A percentile compares a stretch with the other conserved stretches of the same genome.
Conservation (phyloP, 2,329 filamentous ascomycete genomes). For the Gnomoniopsis sp. region DNA sequence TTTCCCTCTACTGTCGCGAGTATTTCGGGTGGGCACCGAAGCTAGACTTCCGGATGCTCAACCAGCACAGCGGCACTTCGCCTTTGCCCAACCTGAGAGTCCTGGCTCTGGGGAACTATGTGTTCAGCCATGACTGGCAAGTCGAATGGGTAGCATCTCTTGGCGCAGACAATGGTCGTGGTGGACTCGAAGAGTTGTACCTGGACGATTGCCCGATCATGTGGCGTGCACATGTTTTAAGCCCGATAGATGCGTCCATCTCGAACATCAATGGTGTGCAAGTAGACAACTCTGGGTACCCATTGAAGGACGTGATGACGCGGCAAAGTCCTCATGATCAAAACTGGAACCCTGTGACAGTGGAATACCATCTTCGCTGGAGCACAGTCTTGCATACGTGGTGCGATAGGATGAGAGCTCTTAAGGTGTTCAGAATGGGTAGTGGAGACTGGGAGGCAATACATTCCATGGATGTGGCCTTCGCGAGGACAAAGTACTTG, state of each 20-base stretch:
- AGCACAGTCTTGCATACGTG: background rate
- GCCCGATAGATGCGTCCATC: background rate
- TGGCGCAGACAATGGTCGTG: conserved; percentile 19
- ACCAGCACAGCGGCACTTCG: background rate
- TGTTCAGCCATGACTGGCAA: conserved; percentile 42
- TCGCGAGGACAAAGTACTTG: background rate
- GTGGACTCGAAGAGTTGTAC: conserved; percentile 37
- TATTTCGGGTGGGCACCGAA: conserved; percentile 39
- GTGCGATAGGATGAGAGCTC: background rate
- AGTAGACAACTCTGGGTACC: background rate
- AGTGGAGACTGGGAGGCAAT: conserved; percentile 1
- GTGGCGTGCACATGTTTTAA: background rate
- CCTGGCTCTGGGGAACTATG: conserved; percentile 36
- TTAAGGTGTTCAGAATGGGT: conserved; percentile 11
- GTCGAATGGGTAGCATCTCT: conserved; percentile 42
- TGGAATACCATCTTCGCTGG: conserved; percentile 6
- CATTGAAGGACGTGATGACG: background rate
- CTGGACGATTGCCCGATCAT: conserved; percentile 41
- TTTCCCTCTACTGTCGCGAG: conserved; percentile 34
- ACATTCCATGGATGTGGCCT: background rate
- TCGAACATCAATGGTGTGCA: background rate
- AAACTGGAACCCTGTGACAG: background rate
- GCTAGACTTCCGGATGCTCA: conserved; percentile 30
- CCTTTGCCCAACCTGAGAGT: conserved; percentile 37
- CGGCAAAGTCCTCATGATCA: background rate